Base-by-base conservation (phyloP, 2,329 filamentous ascomycete species). In the Penicillium vulpinum region DNA sequence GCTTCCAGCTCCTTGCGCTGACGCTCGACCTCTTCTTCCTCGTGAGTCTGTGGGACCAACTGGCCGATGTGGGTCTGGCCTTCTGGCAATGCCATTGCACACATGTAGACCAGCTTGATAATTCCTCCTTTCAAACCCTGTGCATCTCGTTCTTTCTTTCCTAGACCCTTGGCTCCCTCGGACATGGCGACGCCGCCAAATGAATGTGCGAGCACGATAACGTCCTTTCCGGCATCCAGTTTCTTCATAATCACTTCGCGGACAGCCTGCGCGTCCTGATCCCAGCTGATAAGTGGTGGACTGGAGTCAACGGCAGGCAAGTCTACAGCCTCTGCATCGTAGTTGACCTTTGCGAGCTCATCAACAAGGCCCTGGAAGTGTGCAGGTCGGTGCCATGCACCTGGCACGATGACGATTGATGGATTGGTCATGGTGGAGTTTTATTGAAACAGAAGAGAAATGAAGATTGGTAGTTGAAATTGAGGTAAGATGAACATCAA, bases 171-270 rank as follows among this genome's bases (percentile, higher is more conserved):
- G 16, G 66, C 66, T 10, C 59, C 66, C 39, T 72, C 70, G 8
- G 66, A 67, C 63, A 70, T 65, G 8, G 67, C 57, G 8, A 74
- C 50, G 1, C 71, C 71, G 3, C 71, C 70, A 49, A 73, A 74
- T 8, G 71, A 74, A 50, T 74, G 71, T 7, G 60, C 69, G 18
- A 74, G 21, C 2, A 67, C 45, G 38, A 73, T 62, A 24, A 74
- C 68, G 9, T 71, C 64, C 40, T 65, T 67, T 11, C 70, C 71
- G 5, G 41, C 43, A 29, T 70, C 62, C 2, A 68, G 49, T 36
- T 62, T 60, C 36, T 56, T 49, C 33, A 65, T 50, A 29, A 68
- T 68, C 10, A 61, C 57, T 36, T 51, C 35, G 26, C 65, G 66
- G 22, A 68, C 53, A n/a, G 60, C 67, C 41, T 64, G 45, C 9